Base-by-base conservation (phyloP, 768 basidiomycete species). In the Pulveroboletus sp. region DNA sequence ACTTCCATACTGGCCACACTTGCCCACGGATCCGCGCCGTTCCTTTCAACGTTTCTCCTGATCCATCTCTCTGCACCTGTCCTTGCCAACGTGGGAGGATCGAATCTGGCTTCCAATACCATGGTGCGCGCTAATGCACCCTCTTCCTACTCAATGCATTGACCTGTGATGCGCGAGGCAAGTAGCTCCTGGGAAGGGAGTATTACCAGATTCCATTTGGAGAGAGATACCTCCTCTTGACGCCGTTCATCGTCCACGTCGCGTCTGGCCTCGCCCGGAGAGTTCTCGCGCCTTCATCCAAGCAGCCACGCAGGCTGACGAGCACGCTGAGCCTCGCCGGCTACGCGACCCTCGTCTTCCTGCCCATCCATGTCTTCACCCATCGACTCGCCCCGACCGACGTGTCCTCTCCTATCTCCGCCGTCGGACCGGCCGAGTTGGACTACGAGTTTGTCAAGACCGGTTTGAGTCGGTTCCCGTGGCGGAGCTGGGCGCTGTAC, bases 371-470 rank as follows among this genome's bases (percentile, higher is more conserved):
- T 64, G 76, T 82, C 67, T 58, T 82, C 44, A 79, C 78, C 0
- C 88, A 93, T 62, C 82, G 90, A 7, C 45, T 79, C 24, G 48
- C 89, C 83, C 16, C 71, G 73, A 22, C 64, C 64, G 45, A 68
- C 74, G 2, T 47, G 47, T 8, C 60, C 72, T 2, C 82, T 82
- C 19, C 61, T 5, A 54, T 65, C 37, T 35, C 45, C 10, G 40
- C 24, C 26, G 40, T 42, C 17, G 40, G 40, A 29, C 40, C 40
- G 2, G 73, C 85, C 0, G 88, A 93, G 60, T 77, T 93, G 29
- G 84, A 88, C 65, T 92, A 78, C 64, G 85, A 91, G 54, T 92
- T 84, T 63, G 87, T 93, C 49, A 91, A 92, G 62, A 74, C 78
- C 6, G 86, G 80, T 3, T 65, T 92, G 32, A 71, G 73, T 14